Percentiles rank a stretch among this genome's conserved stretches.
These are phyloP conservation scores for Ceratorhiza oryzae-sativae DNA, from an alignment of 1,284 basidiomycete genomes.

Conservation along the genomic window DNA sequence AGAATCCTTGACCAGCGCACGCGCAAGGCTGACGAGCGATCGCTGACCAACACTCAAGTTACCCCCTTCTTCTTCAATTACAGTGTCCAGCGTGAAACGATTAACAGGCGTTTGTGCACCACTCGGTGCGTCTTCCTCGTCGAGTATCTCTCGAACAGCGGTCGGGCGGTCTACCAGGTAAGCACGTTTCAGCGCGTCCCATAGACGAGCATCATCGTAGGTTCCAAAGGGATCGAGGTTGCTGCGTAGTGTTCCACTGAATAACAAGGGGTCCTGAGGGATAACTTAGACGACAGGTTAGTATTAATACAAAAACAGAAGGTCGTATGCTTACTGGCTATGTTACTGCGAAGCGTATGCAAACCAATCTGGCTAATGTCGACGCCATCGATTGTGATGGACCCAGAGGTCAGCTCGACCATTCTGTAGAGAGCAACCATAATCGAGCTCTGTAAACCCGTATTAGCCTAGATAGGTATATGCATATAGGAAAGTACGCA, in stretches of 20 bases:
- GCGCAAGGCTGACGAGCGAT: constrained; percentile 79
- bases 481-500: background rate
- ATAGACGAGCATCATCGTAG: constrained; percentile 76
- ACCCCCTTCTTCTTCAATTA: constrained; percentile 84
- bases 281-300: constrained; percentile 59
- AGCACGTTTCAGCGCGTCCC: constrained; percentile 82
- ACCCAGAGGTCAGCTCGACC: constrained; percentile 70
- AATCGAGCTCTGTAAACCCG: constrained; percentile 63
- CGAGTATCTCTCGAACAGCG: constrained; percentile 40
- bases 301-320: constrained; percentile 45
- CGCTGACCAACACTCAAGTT: constrained; percentile 82
- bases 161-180: constrained; percentile 62
- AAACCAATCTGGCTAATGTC: constrained; percentile 61
- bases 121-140: constrained; percentile 46
- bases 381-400: constrained; percentile 53
- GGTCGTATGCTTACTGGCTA: constrained; percentile 61
- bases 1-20: constrained; percentile 80
- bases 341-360: constrained; percentile 65
- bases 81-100: constrained; percentile 79
- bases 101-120: constrained; percentile 57
- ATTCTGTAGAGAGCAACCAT: constrained; percentile 62
- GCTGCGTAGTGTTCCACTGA: constrained; percentile 78
- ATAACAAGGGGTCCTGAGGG: constrained; percentile 77
- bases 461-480: background rate
- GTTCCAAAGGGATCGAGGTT: constrained; percentile 83